Evolutionary conservation across 441 rosid genomes (phyloP), one percentile per base, ranked within the genome.

Genomic region (Melianthus villosus): DNA sequence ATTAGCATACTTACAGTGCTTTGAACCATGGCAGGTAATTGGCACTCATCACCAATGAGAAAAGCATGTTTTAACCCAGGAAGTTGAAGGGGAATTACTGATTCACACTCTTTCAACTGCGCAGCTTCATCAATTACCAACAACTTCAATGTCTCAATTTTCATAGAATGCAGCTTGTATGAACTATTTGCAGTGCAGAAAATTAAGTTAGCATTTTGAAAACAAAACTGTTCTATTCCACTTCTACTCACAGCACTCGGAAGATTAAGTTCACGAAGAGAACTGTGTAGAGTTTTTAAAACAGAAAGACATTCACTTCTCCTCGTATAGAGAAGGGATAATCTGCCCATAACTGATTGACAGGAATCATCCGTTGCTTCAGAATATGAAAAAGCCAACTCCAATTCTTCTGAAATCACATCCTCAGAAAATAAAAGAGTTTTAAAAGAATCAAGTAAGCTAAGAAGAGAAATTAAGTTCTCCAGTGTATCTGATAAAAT

Each of bases 391-490:
- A 26, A 34, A 11, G 42, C 42, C 26, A 23, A 20, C 42, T 38
- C 42, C 25, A 68, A n/a, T 16, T 48, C 40, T 34, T 51, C 50
- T 8, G 76, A 59, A 11, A 15, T 8, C 10, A 56, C 15, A 42
- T 22, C 16, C 26, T 54, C 35, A 7, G 22, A 15, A 7, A 31
- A 51, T 22, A 72, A 35, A 6, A 16, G 16, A 19, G 14, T 26
- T 29, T 45, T 28, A n/a, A 69, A 55, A 8, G 64, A 37, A 11
- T 50, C 43, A 6, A 75, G 59, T 17, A 69, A 38, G 15, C 2
- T 13, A 14, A 64, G 29, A 19, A 67, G 64, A 6, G 40, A 22
- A 5, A 6, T 16, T 3, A 65, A 38, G 0, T 40, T 26, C 15
- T 37, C 25, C 1, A 47, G 22, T 33, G 29, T 44, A 17, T 23